Base-by-base conservation (phyloP, 2,329 filamentous ascomycete species). In the Ophiostoma sp. region DNA sequence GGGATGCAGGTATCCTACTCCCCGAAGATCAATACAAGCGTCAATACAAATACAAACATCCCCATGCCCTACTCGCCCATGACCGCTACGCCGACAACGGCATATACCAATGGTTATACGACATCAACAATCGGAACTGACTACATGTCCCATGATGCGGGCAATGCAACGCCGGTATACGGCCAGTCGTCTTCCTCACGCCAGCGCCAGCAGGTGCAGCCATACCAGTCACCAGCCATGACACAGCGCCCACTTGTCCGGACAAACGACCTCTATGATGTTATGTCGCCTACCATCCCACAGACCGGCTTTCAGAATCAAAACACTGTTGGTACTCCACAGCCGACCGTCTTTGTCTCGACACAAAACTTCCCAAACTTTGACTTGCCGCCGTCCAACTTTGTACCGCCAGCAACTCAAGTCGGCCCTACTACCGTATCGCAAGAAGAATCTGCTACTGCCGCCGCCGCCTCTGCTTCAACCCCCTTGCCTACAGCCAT, bases 301-400 rank as follows among this genome's bases (percentile, higher is more conserved):
- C 83, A 83, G 65, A 79, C 82, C 71, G 81, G 76, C 71, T 85
- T 81, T 73, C 81, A 79, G 74, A 80, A 75, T 74, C 82, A 81
- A 18, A 63, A 63, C 16, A 18, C 38, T 67, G 78, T 72, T 71
- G 79, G 73, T 72, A 83, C 78, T 64, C 80, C 79, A 63, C 84
- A 81, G 73, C 78, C 79, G 38, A 76, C 78, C 68, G 76, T 76
- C 55, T 90, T 87, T 74, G 84, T 87, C 38, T 77, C 81, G 49
- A 84, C 88, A 68, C 83, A 87, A 71, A 87, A 84, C 71, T 87
- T 88, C 70, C 82, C 86, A 42, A 82, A 84, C 0, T 88, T 90
- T 73, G 84, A 83, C 69, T 78, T 90, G 64, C 86, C 87, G 47
- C 84, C 87, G 64, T 83, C 87, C 42, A 84, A 87, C 73, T 86